Evolutionary conservation across 2,329 filamentous ascomycete species (phyloP).

Genomic region (Chaetomium sp.): DNA sequence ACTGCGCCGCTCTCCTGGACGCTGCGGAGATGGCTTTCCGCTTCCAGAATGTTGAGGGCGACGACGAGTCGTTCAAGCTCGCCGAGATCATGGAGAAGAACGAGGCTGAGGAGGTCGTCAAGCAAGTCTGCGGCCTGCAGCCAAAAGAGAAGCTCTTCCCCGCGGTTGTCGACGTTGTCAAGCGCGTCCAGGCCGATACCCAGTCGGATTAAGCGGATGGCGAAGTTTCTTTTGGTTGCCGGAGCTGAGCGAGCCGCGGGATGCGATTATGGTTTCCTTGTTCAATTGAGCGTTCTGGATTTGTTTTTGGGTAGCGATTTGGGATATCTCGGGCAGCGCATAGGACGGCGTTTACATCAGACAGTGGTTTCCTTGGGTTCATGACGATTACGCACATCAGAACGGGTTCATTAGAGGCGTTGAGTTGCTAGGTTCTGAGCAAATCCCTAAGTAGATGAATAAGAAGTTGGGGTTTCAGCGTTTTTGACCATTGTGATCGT

Average conservation of each 20-base stretch:
- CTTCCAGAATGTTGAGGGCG: slow-evolving; percentile 90
- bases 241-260: no score
- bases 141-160: slow-evolving; percentile 69
- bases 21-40: slow-evolving; percentile 87
- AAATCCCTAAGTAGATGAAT: neutral
- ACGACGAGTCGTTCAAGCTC: slow-evolving; percentile 82
- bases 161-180: slow-evolving; percentile 68
- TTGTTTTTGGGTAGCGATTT: neutral
- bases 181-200: slow-evolving; percentile 68
- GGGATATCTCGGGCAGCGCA: slow-evolving; percentile 2
- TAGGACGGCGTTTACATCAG: slow-evolving; percentile 9
- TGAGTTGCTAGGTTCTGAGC: neutral
- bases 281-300: neutral
- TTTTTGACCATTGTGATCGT: no score
- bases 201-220: slow-evolving; percentile 22
- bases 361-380: slow-evolving; percentile 1
- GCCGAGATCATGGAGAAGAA: slow-evolving; percentile 76
- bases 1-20: slow-evolving; percentile 66
- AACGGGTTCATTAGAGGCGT: slow-evolving; percentile 6
- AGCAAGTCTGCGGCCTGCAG: slow-evolving; percentile 76
- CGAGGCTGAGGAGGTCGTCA: slow-evolving; percentile 66
- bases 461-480: no score
- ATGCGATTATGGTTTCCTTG: slow-evolving; percentile 2
- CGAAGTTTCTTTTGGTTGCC: no score
- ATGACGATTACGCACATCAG: slow-evolving; percentile 2